Conservation (phyloP, 441 rosid species). For the Populus hybrid region DNA sequence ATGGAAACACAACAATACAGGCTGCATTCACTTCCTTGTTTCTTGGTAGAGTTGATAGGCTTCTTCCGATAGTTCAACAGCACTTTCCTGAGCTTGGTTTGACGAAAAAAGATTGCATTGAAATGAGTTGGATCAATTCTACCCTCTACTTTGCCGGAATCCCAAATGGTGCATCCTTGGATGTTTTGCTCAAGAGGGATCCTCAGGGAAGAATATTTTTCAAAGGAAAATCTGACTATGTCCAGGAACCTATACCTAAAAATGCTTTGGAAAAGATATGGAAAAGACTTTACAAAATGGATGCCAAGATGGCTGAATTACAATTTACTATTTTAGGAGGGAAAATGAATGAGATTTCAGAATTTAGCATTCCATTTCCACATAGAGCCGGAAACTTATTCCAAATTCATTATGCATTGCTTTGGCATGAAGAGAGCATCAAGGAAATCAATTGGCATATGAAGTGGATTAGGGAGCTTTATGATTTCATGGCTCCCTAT, state of each 20-base stretch:
- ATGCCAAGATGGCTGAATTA: constrained; percentile 11
- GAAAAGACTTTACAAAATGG: constrained; percentile 39
- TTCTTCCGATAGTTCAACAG: constrained; percentile 31
- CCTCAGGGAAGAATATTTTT: constrained; percentile 2
- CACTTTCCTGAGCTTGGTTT: constrained; percentile 55
- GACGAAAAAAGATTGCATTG: constrained; percentile 30
- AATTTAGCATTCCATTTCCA: constrained; percentile 30
- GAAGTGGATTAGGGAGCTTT: constrained; percentile 34
- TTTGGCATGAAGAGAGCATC: constrained; percentile 36
- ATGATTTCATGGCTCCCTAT: constrained; percentile 36
- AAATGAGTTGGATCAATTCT: constrained; percentile 29
- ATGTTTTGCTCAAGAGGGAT: constrained; percentile 31
- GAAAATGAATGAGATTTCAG: constrained; percentile 41
- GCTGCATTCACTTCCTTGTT: constrained; percentile 39
- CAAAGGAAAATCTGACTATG: constrained; percentile 56
- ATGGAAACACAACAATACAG: constrained; percentile 21
- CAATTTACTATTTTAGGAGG: constrained; percentile 62
- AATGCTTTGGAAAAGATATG: constrained; percentile 37
- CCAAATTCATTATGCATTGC: constrained; percentile 35
- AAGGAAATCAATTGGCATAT: constrained; percentile 19
- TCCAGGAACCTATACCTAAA: constrained; percentile 37
- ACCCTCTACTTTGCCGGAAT: constrained; percentile 35
- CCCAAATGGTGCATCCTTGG: constrained; percentile 19
- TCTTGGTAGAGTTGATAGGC: constrained; percentile 33
- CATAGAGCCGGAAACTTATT: constrained; percentile 26